Evolutionary conservation across 768 basidiomycete genomes (phyloP).

Genomic region (Lactarius akahatsu): DNA sequence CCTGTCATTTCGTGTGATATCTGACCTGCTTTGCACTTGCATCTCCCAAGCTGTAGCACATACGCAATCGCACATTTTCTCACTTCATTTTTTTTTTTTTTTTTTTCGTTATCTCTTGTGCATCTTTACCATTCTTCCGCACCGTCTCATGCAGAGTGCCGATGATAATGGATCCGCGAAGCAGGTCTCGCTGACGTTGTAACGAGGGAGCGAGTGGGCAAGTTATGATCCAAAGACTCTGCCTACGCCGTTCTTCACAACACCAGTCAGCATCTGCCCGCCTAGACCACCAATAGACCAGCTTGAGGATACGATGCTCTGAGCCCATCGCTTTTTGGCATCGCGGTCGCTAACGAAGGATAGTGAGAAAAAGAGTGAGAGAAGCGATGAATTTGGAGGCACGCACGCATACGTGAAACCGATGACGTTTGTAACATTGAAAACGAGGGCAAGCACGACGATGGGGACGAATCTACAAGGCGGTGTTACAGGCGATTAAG

Average conservation of each 20-base stretch:
- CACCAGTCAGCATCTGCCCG: constrained; percentile 77
- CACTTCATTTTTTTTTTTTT: constrained; percentile 6
- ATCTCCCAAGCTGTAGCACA: constrained; percentile 26
- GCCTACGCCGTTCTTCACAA: constrained; percentile 79
- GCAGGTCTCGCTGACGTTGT: constrained; percentile 3
- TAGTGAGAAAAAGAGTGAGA: constrained; percentile 2
- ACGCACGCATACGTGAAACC: constrained; percentile 94
- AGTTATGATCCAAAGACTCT: constrained; percentile 59
- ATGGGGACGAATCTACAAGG: constrained; percentile 84
- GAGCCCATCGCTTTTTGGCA: constrained; percentile 90
- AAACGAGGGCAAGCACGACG: constrained; percentile 88
- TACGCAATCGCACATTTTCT: constrained; percentile 16
- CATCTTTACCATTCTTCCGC: constrained; percentile 8
- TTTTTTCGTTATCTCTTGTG: neutral
- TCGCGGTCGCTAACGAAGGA: constrained; percentile 68
- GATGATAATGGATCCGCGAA: neutral
- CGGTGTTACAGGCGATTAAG: constrained; percentile 22
- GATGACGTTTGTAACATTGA: constrained; percentile 93
- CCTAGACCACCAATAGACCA: constrained; percentile 82
- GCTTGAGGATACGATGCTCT: constrained; percentile 60
- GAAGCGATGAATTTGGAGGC: neutral
- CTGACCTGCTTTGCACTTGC: constrained; percentile 24
- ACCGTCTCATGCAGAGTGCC: neutral
- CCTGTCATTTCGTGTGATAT: constrained; percentile 16
- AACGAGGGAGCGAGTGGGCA: neutral